Evolutionary conservation across 768 basidiomycete species (phyloP).

Genomic region (Imleria badia): DNA sequence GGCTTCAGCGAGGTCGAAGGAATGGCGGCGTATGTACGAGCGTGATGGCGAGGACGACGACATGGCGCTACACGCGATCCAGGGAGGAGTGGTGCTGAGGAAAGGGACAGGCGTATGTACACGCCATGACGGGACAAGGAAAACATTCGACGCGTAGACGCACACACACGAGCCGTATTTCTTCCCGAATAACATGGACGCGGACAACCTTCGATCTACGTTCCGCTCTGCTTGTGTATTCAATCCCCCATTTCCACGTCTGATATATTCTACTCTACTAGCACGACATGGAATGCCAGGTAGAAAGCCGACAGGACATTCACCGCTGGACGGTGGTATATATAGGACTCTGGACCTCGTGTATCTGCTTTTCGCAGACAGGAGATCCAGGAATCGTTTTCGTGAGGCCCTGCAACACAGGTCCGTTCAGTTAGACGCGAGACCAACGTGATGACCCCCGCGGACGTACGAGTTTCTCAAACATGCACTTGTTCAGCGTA

Average conservation of each 20-base stretch:
- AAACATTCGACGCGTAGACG: slow-evolving; percentile 24
- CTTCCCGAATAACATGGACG: too few species aligned
- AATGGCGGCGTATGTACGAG: slow-evolving; percentile 14
- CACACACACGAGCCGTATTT: neutral
- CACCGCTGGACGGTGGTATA: slow-evolving; percentile 85
- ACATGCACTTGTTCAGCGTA: slow-evolving; percentile 89
- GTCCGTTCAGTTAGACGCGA: neutral
- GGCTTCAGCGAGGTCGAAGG: slow-evolving; percentile 29
- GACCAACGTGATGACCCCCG: neutral
- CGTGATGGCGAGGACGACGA: neutral
- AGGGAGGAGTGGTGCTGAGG: neutral
- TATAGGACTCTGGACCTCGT: slow-evolving; percentile 85
- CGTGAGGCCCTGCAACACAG: slow-evolving; percentile 66
- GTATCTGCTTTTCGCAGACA: slow-evolving; percentile 76
- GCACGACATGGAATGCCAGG: slow-evolving; percentile 1
- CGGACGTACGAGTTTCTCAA: slow-evolving; percentile 85
- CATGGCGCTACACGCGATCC: neutral
- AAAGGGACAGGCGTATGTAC: slow-evolving; percentile 22
- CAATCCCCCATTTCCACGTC: neutral
- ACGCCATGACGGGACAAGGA: slow-evolving; percentile 28
- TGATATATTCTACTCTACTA: slow-evolving; percentile 23
- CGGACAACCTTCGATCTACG: too few species aligned
- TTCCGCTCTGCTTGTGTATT: too few species aligned
- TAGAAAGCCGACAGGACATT: slow-evolving; percentile 4
- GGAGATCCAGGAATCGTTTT: slow-evolving; percentile 93